A percentile compares a stretch with the other conserved stretches of the same genome.
Evolutionary conservation across 108 stramenopile species (phyloP).

Genomic region (Craspedostauros australis): DNA sequence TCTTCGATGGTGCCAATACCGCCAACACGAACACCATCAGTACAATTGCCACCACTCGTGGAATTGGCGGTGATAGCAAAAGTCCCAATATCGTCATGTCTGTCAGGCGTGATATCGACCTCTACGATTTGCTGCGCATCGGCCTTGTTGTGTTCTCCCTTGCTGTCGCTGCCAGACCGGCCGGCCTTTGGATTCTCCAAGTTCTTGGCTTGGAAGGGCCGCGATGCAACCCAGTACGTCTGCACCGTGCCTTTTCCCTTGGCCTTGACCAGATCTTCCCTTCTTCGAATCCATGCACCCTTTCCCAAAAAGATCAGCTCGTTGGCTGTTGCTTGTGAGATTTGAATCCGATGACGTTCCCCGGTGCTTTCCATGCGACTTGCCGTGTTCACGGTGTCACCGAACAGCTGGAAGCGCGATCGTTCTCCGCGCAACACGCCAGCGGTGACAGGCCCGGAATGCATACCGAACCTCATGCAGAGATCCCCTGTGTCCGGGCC

Average conservation of each 20-base stretch:
- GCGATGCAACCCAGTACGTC: slow-evolving; percentile 43
- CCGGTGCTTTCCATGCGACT: slow-evolving; percentile 22
- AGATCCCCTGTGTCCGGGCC: slow-evolving; percentile 24
- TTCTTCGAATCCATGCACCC: slow-evolving; percentile 1
- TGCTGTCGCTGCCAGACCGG: no score
- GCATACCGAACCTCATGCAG: background rate
- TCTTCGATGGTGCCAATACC: no score
- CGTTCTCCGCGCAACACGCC: slow-evolving; percentile 17
- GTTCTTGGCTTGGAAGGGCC: no score
- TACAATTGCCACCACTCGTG: no score
- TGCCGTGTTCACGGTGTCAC: slow-evolving; percentile 22
- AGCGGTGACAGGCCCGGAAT: slow-evolving; percentile 13
- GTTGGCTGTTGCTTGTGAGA: slow-evolving; percentile 22
- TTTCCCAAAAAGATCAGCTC: slow-evolving; percentile 15
- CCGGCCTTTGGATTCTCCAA: no score
- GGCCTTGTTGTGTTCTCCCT: no score
- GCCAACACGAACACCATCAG: no score
- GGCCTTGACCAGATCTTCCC: slow-evolving; percentile 8
- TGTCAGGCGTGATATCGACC: no score
- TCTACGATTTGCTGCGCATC: no score
- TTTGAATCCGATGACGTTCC: slow-evolving; percentile 7
- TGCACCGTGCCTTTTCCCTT: slow-evolving; percentile 44
- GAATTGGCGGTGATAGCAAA: no score
- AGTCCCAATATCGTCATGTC: no score
- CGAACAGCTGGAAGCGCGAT: slow-evolving; percentile 20